Evolutionary conservation across 2,329 filamentous ascomycete species (phyloP), one percentile per base, ranked within the genome.

Genomic region (Colletotrichum simmondsii): DNA sequence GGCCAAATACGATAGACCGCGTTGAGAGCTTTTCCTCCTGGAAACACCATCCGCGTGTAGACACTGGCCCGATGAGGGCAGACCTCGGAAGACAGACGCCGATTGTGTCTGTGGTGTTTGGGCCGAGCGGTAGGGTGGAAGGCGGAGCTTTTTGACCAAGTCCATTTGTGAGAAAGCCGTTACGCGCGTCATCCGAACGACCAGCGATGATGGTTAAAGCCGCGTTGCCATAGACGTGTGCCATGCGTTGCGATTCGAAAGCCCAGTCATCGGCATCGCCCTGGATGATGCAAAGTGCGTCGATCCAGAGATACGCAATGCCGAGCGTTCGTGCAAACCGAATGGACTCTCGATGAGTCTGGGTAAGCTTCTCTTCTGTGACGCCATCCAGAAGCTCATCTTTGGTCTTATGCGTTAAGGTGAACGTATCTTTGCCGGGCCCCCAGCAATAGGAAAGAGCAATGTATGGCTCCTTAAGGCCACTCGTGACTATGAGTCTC

Each of bases 181-280:
- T 26, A 8, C 58, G 49, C 7, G 66, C 58, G n/a, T 68, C 66
- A 5, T 5, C 22, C 4, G 66, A 68, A 30, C 66, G 66, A 12
- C 54, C 66, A 6, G 66, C 66, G 5, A 68, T 63, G 3, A 75
- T 30, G 30, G 72, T 74, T 30, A 74, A 54, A 19, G n/a, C 42
- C 16, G 74, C 57, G n/a, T 75, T 72, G 11, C 74, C 68, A 35
- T 75, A 75, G 5, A 74, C 72, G 4, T 49, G 68, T 12, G 68
- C 74, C 74, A 75, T 75, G 2, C 28, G 58, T 30, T 28, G 63
- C 24, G 74, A 71, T 46, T 75, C 72, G 14, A 52, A 35, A 4
- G 70, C 61, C 74, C 74, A 75, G 62, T 75, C 74, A 3, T 66
- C 53, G 19, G 54, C 35, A 53, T 74, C 68, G n/a, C 65, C 72